Evolutionary conservation across 2,329 filamentous ascomycete genomes (phyloP).

Genomic region (Cryphonectria naterciae): DNA sequence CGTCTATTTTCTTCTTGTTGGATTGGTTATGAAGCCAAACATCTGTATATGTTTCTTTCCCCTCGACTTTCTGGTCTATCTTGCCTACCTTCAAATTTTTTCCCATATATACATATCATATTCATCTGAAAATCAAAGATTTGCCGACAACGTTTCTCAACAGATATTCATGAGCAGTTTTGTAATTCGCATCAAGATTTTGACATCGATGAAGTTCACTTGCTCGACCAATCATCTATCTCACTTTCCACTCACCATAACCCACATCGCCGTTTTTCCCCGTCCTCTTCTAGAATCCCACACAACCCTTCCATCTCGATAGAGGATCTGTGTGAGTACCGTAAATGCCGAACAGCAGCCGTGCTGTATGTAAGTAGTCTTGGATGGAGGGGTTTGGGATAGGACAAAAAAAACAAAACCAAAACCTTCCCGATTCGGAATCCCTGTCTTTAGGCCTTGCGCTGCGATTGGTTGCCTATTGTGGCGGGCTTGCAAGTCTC

Average conservation of each 20-base stretch:
- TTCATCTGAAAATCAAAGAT: neutral
- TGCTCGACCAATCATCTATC: too few species aligned
- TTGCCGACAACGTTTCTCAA: neutral
- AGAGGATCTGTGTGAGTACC: neutral
- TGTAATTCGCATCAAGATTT: neutral
- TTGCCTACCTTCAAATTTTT: neutral
- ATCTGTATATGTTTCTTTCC: neutral
- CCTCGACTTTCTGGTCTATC: neutral
- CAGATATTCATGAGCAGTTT: neutral
- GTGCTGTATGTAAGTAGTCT: neutral
- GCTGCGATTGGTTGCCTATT: neutral
- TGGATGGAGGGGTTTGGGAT: neutral
- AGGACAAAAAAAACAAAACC: neutral
- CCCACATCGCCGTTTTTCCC: too few species aligned
- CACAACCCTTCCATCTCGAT: neutral
- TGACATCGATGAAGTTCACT: neutral
- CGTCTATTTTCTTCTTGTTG: neutral
- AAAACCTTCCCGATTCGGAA: constrained; percentile 1
- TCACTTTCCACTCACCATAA: too few species aligned
- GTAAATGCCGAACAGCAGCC: neutral
- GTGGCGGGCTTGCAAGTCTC: neutral
- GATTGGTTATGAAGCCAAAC: neutral
- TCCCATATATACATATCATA: neutral
- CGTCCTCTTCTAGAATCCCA: too few species aligned
- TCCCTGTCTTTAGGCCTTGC: neutral